These are phyloP conservation scores for Rostrohypoxylon terebratum DNA, from an alignment of 495 filamentous ascomycete genomes.

Conservation along the genomic window DNA sequence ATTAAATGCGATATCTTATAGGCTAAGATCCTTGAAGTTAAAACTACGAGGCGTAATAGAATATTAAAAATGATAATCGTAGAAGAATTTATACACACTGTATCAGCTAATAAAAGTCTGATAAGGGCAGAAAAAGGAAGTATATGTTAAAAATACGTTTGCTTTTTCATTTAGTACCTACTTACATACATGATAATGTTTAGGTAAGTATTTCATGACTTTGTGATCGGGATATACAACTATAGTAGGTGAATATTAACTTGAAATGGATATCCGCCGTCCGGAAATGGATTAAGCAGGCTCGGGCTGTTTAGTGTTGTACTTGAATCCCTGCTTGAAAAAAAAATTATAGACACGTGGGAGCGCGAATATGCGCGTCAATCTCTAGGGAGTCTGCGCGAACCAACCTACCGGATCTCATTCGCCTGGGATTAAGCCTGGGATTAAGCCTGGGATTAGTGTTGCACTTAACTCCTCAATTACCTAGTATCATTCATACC, in stretches of 20 bases:
- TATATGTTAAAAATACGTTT: too few relatives aligned
- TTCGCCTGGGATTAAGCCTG: not conserved
- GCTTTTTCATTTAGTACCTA: too few relatives aligned
- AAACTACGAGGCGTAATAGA: not conserved
- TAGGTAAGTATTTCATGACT: not conserved
- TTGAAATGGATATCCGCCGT: not conserved
- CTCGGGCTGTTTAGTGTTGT: not conserved
- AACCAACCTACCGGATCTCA: constrained; percentile 1
- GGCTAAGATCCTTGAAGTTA: not conserved
- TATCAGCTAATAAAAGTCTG: not conserved
- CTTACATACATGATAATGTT: not conserved
- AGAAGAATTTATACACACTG: not conserved
- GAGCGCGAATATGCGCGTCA: constrained; percentile 5
- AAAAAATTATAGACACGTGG: constrained; percentile 6
- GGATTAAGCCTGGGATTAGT: not conserved
- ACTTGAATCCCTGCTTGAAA: not conserved
- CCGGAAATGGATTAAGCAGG: not conserved
- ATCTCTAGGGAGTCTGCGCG: not conserved
- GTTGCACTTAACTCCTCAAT: not conserved
- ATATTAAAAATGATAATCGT: not conserved
- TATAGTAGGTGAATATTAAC: not conserved
- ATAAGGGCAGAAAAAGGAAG: not conserved
- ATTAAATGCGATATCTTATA: not conserved
- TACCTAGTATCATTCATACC: not conserved
- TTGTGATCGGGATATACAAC: too few relatives aligned